Conservation (phyloP, 805 yeast species). For the Metschnikowia kunwiensis region DNA sequence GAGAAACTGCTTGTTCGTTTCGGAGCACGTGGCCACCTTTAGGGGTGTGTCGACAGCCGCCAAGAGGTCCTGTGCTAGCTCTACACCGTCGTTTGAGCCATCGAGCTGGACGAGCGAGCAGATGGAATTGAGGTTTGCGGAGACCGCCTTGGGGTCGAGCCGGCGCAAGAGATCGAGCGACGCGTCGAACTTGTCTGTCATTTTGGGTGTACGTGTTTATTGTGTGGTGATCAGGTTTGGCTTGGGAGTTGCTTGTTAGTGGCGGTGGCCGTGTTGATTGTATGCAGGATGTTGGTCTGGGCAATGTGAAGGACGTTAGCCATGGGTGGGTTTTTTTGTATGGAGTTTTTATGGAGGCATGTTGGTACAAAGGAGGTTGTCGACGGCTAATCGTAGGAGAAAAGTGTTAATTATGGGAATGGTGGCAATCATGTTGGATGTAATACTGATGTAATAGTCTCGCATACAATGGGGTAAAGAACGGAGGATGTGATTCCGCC, state of each 20-base stretch:
- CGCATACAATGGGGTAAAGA: no score
- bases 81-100: conserved; percentile 31
- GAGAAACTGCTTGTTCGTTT: conserved; percentile 63
- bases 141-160: conserved; percentile 61
- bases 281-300: no score
- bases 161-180: conserved; percentile 76
- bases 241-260: not conserved
- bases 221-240: not conserved
- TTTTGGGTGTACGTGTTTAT: conserved; percentile 2
- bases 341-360: no score
- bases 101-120: conserved; percentile 44
- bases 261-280: no score
- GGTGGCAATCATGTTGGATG: no score
- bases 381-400: no score
- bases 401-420: no score
- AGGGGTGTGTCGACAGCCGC: conserved; percentile 88
- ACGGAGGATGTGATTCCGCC: no score
- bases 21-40: conserved; percentile 46
- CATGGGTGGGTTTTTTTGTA: no score
- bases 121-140: conserved; percentile 41
- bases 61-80: conserved; percentile 80
- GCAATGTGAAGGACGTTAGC: no score
- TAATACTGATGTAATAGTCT: no score
- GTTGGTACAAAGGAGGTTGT: no score
- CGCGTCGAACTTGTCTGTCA: conserved; percentile 60